These are phyloP conservation scores for Eleusine coracana DNA, from an alignment of 176 grass and related monocot genomes.

Conservation along the genomic window DNA sequence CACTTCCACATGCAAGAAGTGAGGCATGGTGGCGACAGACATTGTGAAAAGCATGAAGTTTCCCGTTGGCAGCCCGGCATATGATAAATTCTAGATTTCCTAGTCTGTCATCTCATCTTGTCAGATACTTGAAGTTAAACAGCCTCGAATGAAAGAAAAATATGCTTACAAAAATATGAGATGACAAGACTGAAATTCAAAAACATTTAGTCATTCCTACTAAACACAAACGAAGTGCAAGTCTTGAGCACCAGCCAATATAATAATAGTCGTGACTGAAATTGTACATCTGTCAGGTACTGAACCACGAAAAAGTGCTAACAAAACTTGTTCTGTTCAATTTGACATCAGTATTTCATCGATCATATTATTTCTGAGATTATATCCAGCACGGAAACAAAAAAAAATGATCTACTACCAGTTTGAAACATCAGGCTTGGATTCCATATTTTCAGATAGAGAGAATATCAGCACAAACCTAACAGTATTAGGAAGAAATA, in stretches of 20 bases:
- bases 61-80: constrained; percentile 68
- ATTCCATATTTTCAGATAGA: not conserved
- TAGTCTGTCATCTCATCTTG: constrained; percentile 58
- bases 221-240: not conserved
- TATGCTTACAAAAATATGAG: not conserved
- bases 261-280: not conserved
- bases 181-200: not conserved
- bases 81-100: constrained; percentile 84
- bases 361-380: not conserved
- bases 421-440: not conserved
- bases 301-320: too few species aligned
- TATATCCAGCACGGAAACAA: not conserved
- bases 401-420: not conserved
- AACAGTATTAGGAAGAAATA: too few species aligned
- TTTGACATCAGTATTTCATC: not conserved
- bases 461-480: not conserved
- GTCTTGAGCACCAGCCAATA: not conserved
- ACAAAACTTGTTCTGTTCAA: not conserved
- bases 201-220: not conserved
- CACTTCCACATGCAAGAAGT: constrained; percentile 74
- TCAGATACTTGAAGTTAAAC: constrained; percentile 50
- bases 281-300: too few species aligned
- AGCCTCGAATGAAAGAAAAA: too few species aligned
- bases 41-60: constrained; percentile 86
- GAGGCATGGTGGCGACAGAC: constrained; percentile 90